Evolutionary conservation across 495 filamentous ascomycete genomes (phyloP).

Genomic region (Cairneyella variabilis): DNA sequence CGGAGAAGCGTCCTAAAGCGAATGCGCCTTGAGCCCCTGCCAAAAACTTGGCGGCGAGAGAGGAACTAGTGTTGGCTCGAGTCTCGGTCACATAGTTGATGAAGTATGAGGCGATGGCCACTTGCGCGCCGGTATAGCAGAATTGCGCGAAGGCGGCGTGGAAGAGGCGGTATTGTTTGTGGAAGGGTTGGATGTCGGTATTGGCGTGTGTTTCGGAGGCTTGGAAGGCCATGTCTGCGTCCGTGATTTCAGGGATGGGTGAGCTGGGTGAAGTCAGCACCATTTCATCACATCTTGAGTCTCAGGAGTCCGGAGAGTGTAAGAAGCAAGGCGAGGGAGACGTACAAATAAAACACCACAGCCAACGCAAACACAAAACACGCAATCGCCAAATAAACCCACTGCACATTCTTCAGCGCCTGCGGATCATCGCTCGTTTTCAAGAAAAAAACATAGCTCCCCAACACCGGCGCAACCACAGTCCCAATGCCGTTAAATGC

Average conservation of each 20-base stretch:
- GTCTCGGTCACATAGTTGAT: slow-evolving; percentile 58
- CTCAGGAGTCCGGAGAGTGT: no score
- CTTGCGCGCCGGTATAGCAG: slow-evolving; percentile 55
- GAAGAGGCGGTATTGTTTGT: slow-evolving; percentile 51
- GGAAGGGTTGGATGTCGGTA: slow-evolving; percentile 39
- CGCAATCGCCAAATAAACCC: slow-evolving; percentile 53
- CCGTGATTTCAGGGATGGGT: slow-evolving; percentile 51
- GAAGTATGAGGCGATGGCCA: slow-evolving; percentile 51
- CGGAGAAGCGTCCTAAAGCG: slow-evolving; percentile 50
- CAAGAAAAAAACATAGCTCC: slow-evolving; percentile 48
- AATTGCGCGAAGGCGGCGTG: slow-evolving; percentile 52
- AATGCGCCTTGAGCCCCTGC: slow-evolving; percentile 55
- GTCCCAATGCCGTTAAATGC: slow-evolving; percentile 53
- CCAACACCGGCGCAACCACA: slow-evolving; percentile 49
- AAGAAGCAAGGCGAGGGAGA: no score
- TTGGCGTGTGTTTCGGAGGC: slow-evolving; percentile 34
- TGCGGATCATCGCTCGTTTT: slow-evolving; percentile 35
- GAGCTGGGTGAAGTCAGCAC: slow-evolving; percentile 27
- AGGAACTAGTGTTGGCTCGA: slow-evolving; percentile 36
- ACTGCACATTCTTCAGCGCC: slow-evolving; percentile 49
- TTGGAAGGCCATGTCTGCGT: slow-evolving; percentile 54
- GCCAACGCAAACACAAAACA: slow-evolving; percentile 50
- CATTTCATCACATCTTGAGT: no score
- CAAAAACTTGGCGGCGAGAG: slow-evolving; percentile 48
- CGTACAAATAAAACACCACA: slow-evolving; percentile 35